A percentile compares a stretch with the other conserved stretches of the same genome.
Evolutionary conservation across 441 rosid species (phyloP).

Genomic region (Adansonia rubrostipa): DNA sequence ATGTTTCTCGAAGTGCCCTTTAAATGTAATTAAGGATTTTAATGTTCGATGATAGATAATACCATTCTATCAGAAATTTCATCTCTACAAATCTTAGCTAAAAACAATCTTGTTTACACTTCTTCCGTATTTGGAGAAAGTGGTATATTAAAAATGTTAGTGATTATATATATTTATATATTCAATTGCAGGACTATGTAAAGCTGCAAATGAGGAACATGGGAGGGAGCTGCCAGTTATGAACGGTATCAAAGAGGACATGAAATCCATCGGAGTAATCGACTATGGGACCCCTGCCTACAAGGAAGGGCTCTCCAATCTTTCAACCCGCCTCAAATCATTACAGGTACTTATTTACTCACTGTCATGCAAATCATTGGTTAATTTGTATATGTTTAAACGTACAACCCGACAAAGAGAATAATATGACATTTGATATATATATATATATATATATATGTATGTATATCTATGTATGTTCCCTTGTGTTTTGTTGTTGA

Average conservation of each 20-base stretch:
- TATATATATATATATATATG: too few species aligned
- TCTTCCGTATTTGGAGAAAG: slow-evolving; percentile 3
- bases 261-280: slow-evolving; percentile 63
- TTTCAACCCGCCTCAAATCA: slow-evolving; percentile 57
- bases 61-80: neutral
- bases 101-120: neutral
- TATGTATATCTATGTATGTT: too few species aligned
- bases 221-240: slow-evolving; percentile 71
- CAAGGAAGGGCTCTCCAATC: slow-evolving; percentile 56
- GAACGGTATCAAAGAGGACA: slow-evolving; percentile 79
- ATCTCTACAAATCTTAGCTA: neutral
- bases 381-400: neutral
- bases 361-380: too few species aligned
- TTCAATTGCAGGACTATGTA: slow-evolving; percentile 55
- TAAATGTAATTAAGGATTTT: too few species aligned
- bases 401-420: neutral
- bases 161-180: neutral
- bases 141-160: neutral
- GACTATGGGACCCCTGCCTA: slow-evolving; percentile 45
- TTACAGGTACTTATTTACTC: slow-evolving; percentile 44
- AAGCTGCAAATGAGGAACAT: slow-evolving; percentile 63
- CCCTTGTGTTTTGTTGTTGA: neutral
- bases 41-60: neutral
- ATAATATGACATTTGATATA: too few species aligned
- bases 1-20: neutral